Evolutionary conservation across 225 moss, liverwort and hornwort species (phyloP).

Genomic region (Polytrichum commune): DNA sequence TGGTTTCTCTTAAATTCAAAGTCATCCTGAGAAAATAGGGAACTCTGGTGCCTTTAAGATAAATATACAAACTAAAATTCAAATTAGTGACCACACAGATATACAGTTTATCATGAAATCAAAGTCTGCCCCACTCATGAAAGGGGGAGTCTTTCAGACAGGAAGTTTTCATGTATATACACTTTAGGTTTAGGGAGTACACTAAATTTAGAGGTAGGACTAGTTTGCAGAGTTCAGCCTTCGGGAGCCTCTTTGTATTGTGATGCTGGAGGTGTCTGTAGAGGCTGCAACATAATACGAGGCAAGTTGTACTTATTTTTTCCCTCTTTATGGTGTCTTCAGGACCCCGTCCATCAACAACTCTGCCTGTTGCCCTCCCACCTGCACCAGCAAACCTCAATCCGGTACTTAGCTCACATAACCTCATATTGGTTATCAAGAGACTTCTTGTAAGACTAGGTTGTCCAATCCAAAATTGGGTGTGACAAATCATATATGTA

Average conservation of each 20-base stretch:
- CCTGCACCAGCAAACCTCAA: conserved; percentile 51
- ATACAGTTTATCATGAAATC: not conserved
- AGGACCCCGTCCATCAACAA: conserved; percentile 96
- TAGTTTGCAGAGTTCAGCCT: not conserved
- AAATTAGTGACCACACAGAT: not conserved
- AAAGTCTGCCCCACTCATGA: not conserved
- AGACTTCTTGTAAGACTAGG: not conserved
- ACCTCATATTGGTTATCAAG: conserved; percentile 19
- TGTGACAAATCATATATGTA: not conserved
- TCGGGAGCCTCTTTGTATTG: conserved; percentile 7
- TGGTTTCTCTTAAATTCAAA: conserved; percentile 18
- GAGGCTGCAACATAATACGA: not conserved
- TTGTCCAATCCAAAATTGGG: conserved; percentile 7
- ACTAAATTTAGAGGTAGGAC: not conserved
- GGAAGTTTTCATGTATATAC: conserved; percentile 8
- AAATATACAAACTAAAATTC: not conserved
- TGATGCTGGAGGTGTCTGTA: conserved; percentile 8
- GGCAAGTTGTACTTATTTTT: conserved; percentile 17
- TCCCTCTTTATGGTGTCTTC: conserved; percentile 26
- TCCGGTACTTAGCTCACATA: conserved; percentile 49
- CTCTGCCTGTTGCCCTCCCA: conserved; percentile 80
- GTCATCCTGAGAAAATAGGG: conserved; percentile 11
- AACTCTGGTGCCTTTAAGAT: conserved; percentile 4
- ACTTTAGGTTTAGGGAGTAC: conserved; percentile 9
- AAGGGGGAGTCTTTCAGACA: not conserved